Base-by-base conservation (phyloP, 2,329 filamentous ascomycete species). In the Metarhizium sp. region DNA sequence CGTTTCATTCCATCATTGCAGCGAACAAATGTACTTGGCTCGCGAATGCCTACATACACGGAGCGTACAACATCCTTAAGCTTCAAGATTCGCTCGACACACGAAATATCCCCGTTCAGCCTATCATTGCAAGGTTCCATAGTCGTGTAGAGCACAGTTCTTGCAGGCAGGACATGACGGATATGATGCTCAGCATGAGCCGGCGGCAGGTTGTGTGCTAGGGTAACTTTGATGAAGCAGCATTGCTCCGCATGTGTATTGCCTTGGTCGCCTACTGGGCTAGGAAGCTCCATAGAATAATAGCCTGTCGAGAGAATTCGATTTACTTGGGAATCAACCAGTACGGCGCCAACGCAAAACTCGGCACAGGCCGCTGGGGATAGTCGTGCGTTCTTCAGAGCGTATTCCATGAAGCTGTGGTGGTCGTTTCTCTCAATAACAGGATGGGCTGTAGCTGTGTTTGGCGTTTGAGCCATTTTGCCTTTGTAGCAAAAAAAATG, bases 51-150 rank as follows among this genome's bases (percentile, higher is more conserved):
- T 13, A 73, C 66, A 34, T 74, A 72, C 7, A 73, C 69, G 2
- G 60, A 61, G 59, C 66, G 69, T 30, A 73, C 66, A 2, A 60
- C 64, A 8, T 61, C 54, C 29, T 63, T 65, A 6, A 69, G 63
- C 40, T 60, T 59, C 55, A 73, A 52, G 18, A 73, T 73, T 29
- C 69, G 65, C 2, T 67, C 62, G 20, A 62, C 64, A 50, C 71
- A 75, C 7, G 68, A 69, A 60, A 59, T 67, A 49, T 72, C 71
- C 3, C 71, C 67, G 54, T 70, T 72, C 0, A 74, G 59, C 54
- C 72, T 65, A 56, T 71, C 65, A 52, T 69, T 74, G 60, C 73
- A 76, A 4, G 73, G 71, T 55, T 76, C 73, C 73, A 75, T 75
- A 5, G 73, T 74, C 5, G 72, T 76, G 55, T 76, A 75, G 0